Base-by-base conservation (phyloP, 2,329 filamentous ascomycete genomes). In the Lasiodiplodia hormozganensis region DNA sequence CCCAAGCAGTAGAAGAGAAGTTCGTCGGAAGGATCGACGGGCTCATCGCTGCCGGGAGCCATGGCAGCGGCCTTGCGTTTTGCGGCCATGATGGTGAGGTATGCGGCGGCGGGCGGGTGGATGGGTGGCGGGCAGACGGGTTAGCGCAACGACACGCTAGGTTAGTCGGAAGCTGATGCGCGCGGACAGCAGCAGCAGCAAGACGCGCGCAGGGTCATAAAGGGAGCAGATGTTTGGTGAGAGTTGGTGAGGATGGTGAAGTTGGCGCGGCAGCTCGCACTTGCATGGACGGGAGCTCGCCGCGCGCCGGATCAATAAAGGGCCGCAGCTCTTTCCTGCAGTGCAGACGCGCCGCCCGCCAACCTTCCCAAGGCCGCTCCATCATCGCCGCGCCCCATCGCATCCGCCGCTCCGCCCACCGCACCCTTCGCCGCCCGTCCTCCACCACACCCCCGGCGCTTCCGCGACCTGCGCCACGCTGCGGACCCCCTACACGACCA, bases 1-100 rank as follows among this genome's bases (percentile, higher is more conserved):
- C 96, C 96, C 47, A 99, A 84, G 75, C 93, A 96, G 67, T 97
- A 87, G 76, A 99, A 99, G 83, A 94, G 92, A 69, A 99, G 88
- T 84, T 98, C 94, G 77, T 99, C 96, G 1, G 94, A 89, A 4
- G 96, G 94, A 75, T 98, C 95, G 69, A 97, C 91, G 0, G 94
- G 93, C 75, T 97, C 94, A 69, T 97, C 93, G 52, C 90, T 87
- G 28, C 83, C 82, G 64, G 88, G 83, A 66, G 88, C 88, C 86
- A 94, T 91, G 88, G 96, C 91, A 11, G 91, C 91, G 68, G 88
- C 87, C 81, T 97, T 97, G 76, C 95, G 89, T 82, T 98, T 98
- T 67, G 93, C 89, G n/a, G 95, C 91, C 95, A 98, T 98, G 65
- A 43, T 43, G 65, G 23, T 7, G 68, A 25, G 56, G 21, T 47